A percentile compares a stretch with the other conserved stretches of the same genome.
Evolutionary conservation across 106 monocot species (phyloP).

Genomic region (Dactylorhiza incarnata): DNA sequence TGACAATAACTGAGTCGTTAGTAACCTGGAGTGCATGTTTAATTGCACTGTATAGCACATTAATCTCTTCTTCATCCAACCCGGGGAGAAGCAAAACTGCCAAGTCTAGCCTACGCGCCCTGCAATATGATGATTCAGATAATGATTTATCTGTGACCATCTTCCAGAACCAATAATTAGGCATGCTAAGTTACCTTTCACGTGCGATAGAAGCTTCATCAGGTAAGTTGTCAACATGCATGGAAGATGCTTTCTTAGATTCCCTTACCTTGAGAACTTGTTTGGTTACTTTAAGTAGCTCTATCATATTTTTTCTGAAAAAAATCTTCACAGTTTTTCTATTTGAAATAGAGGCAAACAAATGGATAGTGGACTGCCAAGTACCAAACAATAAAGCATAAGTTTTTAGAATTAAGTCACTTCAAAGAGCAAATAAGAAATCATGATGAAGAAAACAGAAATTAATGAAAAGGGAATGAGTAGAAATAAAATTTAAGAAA

Average conservation of each 20-base stretch:
- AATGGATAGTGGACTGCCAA: conserved; percentile 57
- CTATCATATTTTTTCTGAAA: conserved; percentile 39
- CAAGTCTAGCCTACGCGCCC: conserved; percentile 70
- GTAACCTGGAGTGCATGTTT: conserved; percentile 67
- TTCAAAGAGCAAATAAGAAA: not conserved
- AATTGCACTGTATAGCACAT: conserved; percentile 49
- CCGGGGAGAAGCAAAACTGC: conserved; percentile 76
- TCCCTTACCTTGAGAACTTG: conserved; percentile 35
- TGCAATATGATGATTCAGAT: conserved; percentile 11
- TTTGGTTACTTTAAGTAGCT: conserved; percentile 46
- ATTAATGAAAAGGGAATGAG: not conserved
- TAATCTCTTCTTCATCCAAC: conserved; percentile 44
- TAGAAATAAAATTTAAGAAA: no score
- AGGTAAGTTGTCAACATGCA: conserved; percentile 51
- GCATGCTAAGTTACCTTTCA: conserved; percentile 25
- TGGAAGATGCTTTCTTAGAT: conserved; percentile 23
- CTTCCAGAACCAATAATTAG: not conserved
- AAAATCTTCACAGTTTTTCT: conserved; percentile 43
- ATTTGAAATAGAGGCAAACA: conserved; percentile 74
- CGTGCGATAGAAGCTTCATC: conserved; percentile 28
- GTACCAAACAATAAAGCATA: conserved; percentile 17
- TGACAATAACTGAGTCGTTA: not conserved
- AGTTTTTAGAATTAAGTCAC: not conserved
- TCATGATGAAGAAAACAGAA: not conserved
- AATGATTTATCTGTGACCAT: not conserved